Percentiles rank a stretch among this genome's conserved stretches.
Evolutionary conservation across 2,329 filamentous ascomycete species (phyloP).

Genomic region (Penicillium vulpinum): DNA sequence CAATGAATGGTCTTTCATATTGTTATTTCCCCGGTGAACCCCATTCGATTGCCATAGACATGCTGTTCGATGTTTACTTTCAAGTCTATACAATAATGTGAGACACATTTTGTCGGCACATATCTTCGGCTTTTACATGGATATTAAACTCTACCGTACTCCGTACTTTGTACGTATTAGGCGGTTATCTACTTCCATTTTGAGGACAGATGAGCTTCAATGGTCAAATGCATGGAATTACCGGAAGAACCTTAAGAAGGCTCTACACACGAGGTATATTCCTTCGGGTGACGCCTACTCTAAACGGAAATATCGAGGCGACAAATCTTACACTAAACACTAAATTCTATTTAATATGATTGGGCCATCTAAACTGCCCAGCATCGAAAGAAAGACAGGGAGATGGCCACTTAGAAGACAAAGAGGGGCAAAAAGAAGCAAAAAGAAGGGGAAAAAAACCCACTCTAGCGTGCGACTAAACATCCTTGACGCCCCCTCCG

Average conservation of each 20-base stretch:
- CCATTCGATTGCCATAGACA: background rate
- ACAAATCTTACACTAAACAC: background rate
- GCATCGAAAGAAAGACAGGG: constrained; percentile 1
- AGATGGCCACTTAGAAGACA: constrained; percentile 1
- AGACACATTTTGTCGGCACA: background rate
- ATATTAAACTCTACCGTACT: background rate
- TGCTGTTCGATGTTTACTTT: background rate
- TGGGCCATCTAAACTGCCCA: background rate
- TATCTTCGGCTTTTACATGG: background rate
- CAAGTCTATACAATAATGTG: background rate
- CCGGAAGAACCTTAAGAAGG: background rate
- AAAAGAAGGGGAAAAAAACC: background rate
- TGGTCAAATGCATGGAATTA: background rate
- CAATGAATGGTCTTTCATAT: background rate
- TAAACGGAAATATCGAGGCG: background rate
- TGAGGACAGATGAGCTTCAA: background rate
- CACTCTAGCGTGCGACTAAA: constrained; percentile 6
- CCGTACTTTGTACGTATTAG: background rate
- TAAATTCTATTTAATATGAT: background rate
- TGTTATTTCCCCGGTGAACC: background rate
- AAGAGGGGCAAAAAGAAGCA: constrained; percentile 2
- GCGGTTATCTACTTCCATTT: background rate
- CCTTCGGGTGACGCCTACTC: background rate
- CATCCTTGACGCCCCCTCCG: background rate
- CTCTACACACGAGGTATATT: background rate